Conservation (phyloP, 176 grass and related monocot species). For the Oryza longistaminata region DNA sequence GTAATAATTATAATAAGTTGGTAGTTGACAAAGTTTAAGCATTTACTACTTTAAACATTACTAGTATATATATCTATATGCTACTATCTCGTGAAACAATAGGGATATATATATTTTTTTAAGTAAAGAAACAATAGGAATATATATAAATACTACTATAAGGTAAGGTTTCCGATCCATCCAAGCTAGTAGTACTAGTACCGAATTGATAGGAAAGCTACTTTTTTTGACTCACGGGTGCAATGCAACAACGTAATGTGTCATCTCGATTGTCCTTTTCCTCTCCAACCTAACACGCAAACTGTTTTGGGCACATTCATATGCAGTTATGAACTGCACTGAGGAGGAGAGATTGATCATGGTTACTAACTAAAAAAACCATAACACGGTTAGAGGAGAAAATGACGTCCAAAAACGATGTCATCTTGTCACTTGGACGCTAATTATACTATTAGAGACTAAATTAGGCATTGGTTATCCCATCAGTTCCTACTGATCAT, state of each 20-base stretch:
- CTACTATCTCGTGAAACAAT: too few species aligned
- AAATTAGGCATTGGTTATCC: not conserved
- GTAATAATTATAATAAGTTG: too few species aligned
- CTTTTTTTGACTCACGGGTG: slow-evolving; percentile 31
- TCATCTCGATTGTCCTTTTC: slow-evolving; percentile 7
- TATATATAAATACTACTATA: not conserved
- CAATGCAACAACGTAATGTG: not conserved
- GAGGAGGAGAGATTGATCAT: not conserved
- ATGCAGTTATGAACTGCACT: not conserved
- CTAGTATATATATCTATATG: too few species aligned
- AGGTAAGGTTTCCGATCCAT: not conserved
- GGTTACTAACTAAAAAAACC: slow-evolving; percentile 4
- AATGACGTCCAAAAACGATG: slow-evolving; percentile 9
- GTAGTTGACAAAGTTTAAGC: too few species aligned
- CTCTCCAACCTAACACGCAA: slow-evolving; percentile 6
- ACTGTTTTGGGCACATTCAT: not conserved
- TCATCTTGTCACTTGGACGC: slow-evolving; percentile 4
- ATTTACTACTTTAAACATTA: too few species aligned
- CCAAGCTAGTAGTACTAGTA: not conserved
- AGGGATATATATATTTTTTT: too few species aligned
- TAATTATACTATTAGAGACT: not conserved
- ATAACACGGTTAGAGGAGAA: not conserved
- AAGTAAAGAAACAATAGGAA: not conserved
- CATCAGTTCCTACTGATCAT: not conserved
- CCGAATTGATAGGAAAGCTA: slow-evolving; percentile 13